A percentile compares a stretch with the other conserved stretches of the same genome.
These are phyloP conservation scores for Cutaneotrichosporon dermatis DNA, from an alignment of 1,284 basidiomycete species.

Conservation along the genomic window DNA sequence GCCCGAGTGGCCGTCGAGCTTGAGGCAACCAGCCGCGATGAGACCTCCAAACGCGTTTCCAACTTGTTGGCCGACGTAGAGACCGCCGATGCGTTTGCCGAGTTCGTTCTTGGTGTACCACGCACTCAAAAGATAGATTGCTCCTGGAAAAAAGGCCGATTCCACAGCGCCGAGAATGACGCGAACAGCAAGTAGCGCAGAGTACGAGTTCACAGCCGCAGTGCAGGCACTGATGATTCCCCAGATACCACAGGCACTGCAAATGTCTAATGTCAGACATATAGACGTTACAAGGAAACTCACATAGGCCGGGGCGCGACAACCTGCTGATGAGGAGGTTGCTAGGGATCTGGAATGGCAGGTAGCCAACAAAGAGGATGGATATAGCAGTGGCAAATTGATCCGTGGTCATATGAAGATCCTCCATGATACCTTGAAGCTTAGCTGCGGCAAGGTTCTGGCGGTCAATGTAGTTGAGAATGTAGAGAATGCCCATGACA, in stretches of 20 bases:
- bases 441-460: slow-evolving; percentile 33
- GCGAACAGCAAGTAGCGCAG: slow-evolving; percentile 34
- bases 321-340: slow-evolving; percentile 25
- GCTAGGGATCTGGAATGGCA: slow-evolving; percentile 13
- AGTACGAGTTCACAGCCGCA: slow-evolving; percentile 26
- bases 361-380: slow-evolving; percentile 41
- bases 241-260: slow-evolving; percentile 27
- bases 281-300: not conserved
- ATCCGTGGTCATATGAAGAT: slow-evolving; percentile 29
- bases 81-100: slow-evolving; percentile 28
- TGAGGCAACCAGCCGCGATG: slow-evolving; percentile 37
- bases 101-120: slow-evolving; percentile 30
- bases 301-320: slow-evolving; percentile 33
- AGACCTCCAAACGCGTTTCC: slow-evolving; percentile 47
- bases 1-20: slow-evolving; percentile 32
- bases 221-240: slow-evolving; percentile 26
- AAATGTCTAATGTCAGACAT: slow-evolving; percentile 14
- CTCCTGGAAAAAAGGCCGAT: slow-evolving; percentile 22
- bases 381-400: slow-evolving; percentile 43
- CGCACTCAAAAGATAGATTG: slow-evolving; percentile 25
- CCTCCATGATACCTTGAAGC: slow-evolving; percentile 32
- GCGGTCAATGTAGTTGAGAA: slow-evolving; percentile 14
- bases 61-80: slow-evolving; percentile 44
- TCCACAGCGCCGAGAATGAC: slow-evolving; percentile 35
- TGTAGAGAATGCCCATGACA: slow-evolving; percentile 8